Evolutionary conservation across 2,329 filamentous ascomycete genomes (phyloP).

Genomic region (Diaporthe batatas): DNA sequence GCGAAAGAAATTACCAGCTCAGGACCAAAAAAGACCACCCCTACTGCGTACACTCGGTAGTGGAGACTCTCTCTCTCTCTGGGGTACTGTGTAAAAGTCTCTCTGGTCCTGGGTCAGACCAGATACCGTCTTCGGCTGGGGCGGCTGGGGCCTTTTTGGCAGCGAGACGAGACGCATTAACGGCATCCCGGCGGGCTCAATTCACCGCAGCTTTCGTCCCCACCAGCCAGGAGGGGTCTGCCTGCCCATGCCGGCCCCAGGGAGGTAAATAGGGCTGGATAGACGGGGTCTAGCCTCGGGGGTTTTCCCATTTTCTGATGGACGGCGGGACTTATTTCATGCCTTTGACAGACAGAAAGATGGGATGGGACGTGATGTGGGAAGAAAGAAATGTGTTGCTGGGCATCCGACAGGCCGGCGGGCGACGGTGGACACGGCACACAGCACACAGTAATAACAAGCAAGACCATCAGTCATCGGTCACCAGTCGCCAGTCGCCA

Average conservation of each 20-base stretch:
- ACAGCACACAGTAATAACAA: not conserved
- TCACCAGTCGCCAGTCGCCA: not conserved
- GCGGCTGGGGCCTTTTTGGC: constrained; percentile 6
- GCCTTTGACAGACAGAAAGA: constrained; percentile 6
- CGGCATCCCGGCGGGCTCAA: constrained; percentile 13
- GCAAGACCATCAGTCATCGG: constrained; percentile 4
- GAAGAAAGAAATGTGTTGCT: not conserved
- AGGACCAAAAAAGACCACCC: not conserved
- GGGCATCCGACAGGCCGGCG: not conserved
- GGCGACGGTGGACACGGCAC: not conserved
- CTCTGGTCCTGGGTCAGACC: not conserved
- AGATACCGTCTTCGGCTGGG: constrained; percentile 2
- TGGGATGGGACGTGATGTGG: not conserved
- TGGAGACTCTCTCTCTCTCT: too few relatives aligned
- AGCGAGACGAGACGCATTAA: constrained; percentile 19
- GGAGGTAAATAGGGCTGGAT: constrained; percentile 12
- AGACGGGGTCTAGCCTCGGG: constrained; percentile 16
- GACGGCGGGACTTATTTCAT: constrained; percentile 2
- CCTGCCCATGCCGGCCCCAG: not conserved
- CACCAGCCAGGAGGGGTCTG: not conserved
- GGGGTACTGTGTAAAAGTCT: too few relatives aligned
- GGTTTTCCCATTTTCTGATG: constrained; percentile 23
- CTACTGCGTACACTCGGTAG: not conserved
- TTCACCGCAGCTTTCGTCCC: constrained; percentile 30
- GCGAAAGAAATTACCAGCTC: not conserved